Percentiles rank a stretch among this genome's conserved stretches.
Conservation (phyloP, 2,329 filamentous ascomycete species). For the Trichoderma citrinoviride region DNA sequence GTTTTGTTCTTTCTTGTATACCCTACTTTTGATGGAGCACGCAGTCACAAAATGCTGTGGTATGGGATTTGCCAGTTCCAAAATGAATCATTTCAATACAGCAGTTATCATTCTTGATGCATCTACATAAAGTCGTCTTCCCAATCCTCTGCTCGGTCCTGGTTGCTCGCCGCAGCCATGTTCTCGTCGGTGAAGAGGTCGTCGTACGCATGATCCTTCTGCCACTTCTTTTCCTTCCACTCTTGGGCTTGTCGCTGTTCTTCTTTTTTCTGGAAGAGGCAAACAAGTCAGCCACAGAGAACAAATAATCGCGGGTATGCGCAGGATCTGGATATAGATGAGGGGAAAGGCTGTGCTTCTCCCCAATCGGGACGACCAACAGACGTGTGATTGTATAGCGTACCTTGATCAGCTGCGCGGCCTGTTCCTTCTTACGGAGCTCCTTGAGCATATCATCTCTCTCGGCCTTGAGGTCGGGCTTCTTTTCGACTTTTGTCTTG, state of each 20-base stretch:
- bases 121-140: slow-evolving; percentile 89
- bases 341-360: background rate
- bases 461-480: slow-evolving; percentile 78
- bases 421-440: slow-evolving; percentile 69
- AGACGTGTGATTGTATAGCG: slow-evolving; percentile 26
- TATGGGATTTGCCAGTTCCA: background rate
- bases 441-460: slow-evolving; percentile 72
- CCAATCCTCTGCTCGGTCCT: slow-evolving; percentile 73
- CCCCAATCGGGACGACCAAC: background rate
- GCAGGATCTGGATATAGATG: no score
- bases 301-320: background rate
- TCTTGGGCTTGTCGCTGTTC: slow-evolving; percentile 72
- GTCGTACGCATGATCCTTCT: slow-evolving; percentile 98
- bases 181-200: slow-evolving; percentile 84
- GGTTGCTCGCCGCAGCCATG: slow-evolving; percentile 75
- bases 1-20: slow-evolving; percentile 5
- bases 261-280: slow-evolving; percentile 64
- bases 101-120: no score
- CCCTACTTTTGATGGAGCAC: slow-evolving; percentile 6
- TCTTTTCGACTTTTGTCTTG: slow-evolving; percentile 89
- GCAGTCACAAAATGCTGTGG: background rate
- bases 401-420: slow-evolving; percentile 60
- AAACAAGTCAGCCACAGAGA: background rate
- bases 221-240: slow-evolving; percentile 84
- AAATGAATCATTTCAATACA: background rate